Percentiles rank a stretch among this genome's conserved stretches.
These are phyloP conservation scores for Ziziphus jujuba DNA, from an alignment of 306 rosid species.

Conservation along the genomic window DNA sequence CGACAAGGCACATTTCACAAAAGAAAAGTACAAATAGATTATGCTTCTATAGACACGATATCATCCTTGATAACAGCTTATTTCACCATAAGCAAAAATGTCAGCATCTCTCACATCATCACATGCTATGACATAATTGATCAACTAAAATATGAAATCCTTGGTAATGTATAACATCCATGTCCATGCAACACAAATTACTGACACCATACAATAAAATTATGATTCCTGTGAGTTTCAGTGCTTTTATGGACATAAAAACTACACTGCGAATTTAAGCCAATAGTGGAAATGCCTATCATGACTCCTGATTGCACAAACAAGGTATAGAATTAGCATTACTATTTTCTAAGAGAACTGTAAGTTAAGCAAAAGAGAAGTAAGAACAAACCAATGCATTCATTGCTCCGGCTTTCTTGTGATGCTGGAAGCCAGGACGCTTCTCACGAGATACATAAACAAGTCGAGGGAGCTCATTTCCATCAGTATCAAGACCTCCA, in stretches of 20 bases:
- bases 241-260: background rate
- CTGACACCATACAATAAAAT: background rate
- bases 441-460: constrained; percentile 99
- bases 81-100: background rate
- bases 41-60: background rate
- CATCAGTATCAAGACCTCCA: constrained; percentile 98
- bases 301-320: constrained; percentile 2
- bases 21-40: background rate
- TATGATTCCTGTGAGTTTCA: background rate
- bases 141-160: background rate
- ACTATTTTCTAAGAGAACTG: background rate
- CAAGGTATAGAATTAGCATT: background rate
- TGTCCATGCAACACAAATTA: background rate
- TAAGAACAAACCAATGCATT: constrained; percentile 87
- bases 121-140: background rate
- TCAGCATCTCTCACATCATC: background rate
- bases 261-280: constrained; percentile 2
- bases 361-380: background rate
- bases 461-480: constrained; percentile 98
- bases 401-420: constrained; percentile 99
- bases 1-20: constrained; percentile 7
- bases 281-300: background rate
- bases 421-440: constrained; percentile 99
- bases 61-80: background rate
- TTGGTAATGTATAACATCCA: background rate